Evolutionary conservation across 1,139 yeast species (phyloP).

Genomic region (Hyphopichia khmerensis): DNA sequence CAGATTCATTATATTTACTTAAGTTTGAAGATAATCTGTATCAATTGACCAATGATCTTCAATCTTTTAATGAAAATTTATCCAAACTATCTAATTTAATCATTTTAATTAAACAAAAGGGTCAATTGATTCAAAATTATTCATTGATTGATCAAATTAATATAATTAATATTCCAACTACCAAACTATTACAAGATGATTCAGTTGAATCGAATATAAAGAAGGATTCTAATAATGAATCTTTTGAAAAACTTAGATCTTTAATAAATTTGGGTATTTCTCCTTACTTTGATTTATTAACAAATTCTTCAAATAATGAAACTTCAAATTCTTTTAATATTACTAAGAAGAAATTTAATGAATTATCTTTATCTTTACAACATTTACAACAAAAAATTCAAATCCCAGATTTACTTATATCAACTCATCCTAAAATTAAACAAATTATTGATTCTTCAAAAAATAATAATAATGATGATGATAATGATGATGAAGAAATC

Average conservation of each 20-base stretch:
- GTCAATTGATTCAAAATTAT: conserved; percentile 20
- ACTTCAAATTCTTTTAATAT: conserved; percentile 35
- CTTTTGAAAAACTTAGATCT: conserved; percentile 58
- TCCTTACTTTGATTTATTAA: conserved; percentile 36
- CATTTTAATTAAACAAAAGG: conserved; percentile 43
- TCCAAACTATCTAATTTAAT: conserved; percentile 1
- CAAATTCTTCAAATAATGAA: conserved; percentile 8
- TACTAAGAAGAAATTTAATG: conserved; percentile 66
- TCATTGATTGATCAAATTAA: conserved; percentile 45
- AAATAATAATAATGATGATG: conserved; percentile 15
- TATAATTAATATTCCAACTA: conserved; percentile 30
- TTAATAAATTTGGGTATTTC: conserved; percentile 49
- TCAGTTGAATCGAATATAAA: no score
- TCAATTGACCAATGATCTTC: conserved; percentile 1
- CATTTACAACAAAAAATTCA: conserved; percentile 69
- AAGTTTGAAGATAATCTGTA: conserved; percentile 5
- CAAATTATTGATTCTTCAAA: conserved; percentile 14
- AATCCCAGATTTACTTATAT: conserved; percentile 58
- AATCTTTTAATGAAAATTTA: neutral
- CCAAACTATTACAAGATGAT: conserved; percentile 12
- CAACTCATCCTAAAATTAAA: conserved; percentile 55
- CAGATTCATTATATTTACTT: conserved; percentile 15
- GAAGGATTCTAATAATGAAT: conserved; percentile 13
- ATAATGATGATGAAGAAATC: conserved; percentile 13
- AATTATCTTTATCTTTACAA: conserved; percentile 64